Evolutionary conservation across 1,139 yeast genomes (phyloP).

Genomic region (Pichia sp.): DNA sequence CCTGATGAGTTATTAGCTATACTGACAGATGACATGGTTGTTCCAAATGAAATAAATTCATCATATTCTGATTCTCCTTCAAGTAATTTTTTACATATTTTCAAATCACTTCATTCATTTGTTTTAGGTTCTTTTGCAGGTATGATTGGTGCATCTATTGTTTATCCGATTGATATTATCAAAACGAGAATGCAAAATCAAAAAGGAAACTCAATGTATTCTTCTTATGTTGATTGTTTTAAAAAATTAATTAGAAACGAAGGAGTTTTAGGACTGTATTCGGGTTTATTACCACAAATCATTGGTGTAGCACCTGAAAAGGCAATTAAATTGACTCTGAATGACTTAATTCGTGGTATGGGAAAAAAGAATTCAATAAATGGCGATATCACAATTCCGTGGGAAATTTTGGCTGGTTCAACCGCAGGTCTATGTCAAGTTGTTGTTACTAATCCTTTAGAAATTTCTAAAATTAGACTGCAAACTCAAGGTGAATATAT

Average conservation of each 20-base stretch:
- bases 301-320: constrained; percentile 98
- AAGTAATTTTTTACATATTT: constrained; percentile 44
- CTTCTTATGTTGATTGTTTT: constrained; percentile 82
- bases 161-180: constrained; percentile 92
- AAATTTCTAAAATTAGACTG: constrained; percentile 88
- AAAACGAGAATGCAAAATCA: constrained; percentile 98
- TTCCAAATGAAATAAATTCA: constrained; percentile 35
- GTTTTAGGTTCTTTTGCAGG: constrained; percentile 92
- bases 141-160: constrained; percentile 97
- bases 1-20: constrained; percentile 46
- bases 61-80: constrained; percentile 30
- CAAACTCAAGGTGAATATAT: constrained; percentile 84
- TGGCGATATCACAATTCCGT: constrained; percentile 55
- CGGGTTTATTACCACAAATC: constrained; percentile 91
- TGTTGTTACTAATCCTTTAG: constrained; percentile 90
- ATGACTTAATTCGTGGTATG: constrained; percentile 76
- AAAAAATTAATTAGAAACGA: constrained; percentile 68
- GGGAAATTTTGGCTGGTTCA: constrained; percentile 86
- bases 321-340: constrained; percentile 92
- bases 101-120: constrained; percentile 84
- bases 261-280: constrained; percentile 84
- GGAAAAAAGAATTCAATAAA: constrained; percentile 50
- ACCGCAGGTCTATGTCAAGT: constrained; percentile 97
- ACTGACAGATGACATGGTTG: constrained; percentile 47
- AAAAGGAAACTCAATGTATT: constrained; percentile 63